Percentiles rank a stretch among this genome's conserved stretches.
Evolutionary conservation across 1,284 basidiomycete species (phyloP).

Genomic region (Rhodotorula sp.): DNA sequence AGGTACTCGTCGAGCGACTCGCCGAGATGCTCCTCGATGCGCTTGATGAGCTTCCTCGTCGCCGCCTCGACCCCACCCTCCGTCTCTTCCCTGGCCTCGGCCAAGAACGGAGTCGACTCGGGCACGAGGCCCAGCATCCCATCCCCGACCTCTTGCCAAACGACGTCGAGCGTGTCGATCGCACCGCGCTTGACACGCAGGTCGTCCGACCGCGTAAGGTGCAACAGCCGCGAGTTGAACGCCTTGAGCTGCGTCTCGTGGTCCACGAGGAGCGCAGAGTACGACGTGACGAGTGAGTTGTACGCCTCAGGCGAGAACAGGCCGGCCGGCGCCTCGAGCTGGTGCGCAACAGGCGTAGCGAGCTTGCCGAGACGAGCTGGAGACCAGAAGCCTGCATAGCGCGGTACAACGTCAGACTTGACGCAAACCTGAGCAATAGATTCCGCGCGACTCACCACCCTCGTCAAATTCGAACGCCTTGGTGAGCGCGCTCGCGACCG

Average conservation of each 20-base stretch:
- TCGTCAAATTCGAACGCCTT: constrained; percentile 78
- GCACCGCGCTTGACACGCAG: constrained; percentile 65
- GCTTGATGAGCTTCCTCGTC: constrained; percentile 53
- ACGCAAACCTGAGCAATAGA: background rate
- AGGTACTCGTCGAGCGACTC: constrained; percentile 24
- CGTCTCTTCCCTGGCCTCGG: constrained; percentile 76
- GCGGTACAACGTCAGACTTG: background rate
- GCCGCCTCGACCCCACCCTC: constrained; percentile 70
- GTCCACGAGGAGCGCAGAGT: constrained; percentile 53
- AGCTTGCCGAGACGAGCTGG: constrained; percentile 71
- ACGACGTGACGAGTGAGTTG: constrained; percentile 45
- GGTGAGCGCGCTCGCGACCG: constrained; percentile 63
- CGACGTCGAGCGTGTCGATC: constrained; percentile 63
- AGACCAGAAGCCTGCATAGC: constrained; percentile 74
- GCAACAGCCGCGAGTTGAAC: constrained; percentile 78
- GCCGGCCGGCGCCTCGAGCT: constrained; percentile 54
- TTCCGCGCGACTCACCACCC: constrained; percentile 59
- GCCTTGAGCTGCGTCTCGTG: constrained; percentile 64
- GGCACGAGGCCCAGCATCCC: constrained; percentile 66
- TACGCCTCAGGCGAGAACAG: constrained; percentile 10
- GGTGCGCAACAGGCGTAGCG: constrained; percentile 61
- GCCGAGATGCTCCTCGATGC: constrained; percentile 43
- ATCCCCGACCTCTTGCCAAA: constrained; percentile 70
- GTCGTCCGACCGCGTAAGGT: constrained; percentile 81
- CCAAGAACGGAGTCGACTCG: constrained; percentile 77